Percentiles rank a stretch among this genome's conserved stretches.
These are phyloP conservation scores for Scheffersomyces amazonensis DNA, from an alignment of 805 yeast genomes.

Conservation along the genomic window DNA sequence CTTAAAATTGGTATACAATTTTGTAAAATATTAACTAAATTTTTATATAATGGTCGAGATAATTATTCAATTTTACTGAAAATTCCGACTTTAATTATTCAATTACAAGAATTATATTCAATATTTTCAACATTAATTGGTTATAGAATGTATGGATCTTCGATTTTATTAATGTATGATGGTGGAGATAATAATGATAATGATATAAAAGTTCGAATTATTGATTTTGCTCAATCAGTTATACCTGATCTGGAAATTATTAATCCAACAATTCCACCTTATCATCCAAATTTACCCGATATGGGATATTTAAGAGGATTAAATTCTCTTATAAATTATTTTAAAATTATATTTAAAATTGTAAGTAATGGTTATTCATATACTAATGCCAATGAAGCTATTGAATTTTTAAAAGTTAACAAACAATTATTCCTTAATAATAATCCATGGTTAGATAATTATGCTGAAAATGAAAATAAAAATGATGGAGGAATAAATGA, in stretches of 20 bases:
- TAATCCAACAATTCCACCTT: constrained; percentile 63
- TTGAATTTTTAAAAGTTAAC: background rate
- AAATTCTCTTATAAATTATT: constrained; percentile 65
- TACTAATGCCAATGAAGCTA: background rate
- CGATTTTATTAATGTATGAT: constrained; percentile 86
- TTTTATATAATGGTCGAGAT: constrained; percentile 71
- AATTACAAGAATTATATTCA: constrained; percentile 54
- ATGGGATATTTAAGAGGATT: constrained; percentile 84
- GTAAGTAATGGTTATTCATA: constrained; percentile 12
- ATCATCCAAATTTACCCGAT: constrained; percentile 62
- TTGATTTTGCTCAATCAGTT: constrained; percentile 94
- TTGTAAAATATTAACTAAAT: constrained; percentile 69
- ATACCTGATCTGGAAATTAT: constrained; percentile 53
- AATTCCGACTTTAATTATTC: constrained; percentile 62
- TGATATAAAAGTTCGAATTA: constrained; percentile 58
- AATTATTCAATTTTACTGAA: constrained; percentile 59
- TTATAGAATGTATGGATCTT: constrained; percentile 89
- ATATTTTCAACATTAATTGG: constrained; percentile 60
- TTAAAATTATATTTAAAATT: constrained; percentile 53
- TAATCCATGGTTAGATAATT: constrained; percentile 18
- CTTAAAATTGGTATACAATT: constrained; percentile 73
- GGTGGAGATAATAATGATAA: constrained; percentile 34
- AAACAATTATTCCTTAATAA: constrained; percentile 5
- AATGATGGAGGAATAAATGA: constrained; percentile 6
- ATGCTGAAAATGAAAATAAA: constrained; percentile 13